Evolutionary conservation across 345 rosid species (phyloP).

Genomic region (Eucalyptus fibrosa): DNA sequence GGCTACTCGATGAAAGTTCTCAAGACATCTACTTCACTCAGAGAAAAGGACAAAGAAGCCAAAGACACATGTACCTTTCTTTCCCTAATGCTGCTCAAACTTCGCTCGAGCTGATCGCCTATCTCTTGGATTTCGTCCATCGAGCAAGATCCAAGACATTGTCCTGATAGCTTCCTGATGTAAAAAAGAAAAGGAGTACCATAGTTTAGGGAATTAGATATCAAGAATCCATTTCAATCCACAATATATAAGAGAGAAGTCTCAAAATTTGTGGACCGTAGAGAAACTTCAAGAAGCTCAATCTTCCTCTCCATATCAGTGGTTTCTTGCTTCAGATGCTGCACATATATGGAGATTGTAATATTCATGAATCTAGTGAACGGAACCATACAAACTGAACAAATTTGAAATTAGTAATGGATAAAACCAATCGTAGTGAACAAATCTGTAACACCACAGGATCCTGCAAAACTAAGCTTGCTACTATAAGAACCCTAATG

Average conservation of each 20-base stretch:
- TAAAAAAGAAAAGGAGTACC: background rate
- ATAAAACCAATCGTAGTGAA: too few species aligned
- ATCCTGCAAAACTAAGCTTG: too few species aligned
- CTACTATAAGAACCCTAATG: too few species aligned
- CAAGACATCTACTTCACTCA: background rate
- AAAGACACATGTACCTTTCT: conserved; percentile 30
- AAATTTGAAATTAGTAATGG: too few species aligned
- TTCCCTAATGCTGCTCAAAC: conserved; percentile 34
- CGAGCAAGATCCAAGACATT: conserved; percentile 24
- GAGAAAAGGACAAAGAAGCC: background rate
- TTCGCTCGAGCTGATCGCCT: conserved; percentile 26
- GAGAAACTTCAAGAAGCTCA: conserved; percentile 33
- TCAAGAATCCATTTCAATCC: background rate
- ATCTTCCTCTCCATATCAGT: conserved; percentile 27
- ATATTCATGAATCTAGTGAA: too few species aligned
- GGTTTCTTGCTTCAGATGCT: conserved; percentile 15
- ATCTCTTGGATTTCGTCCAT: conserved; percentile 18
- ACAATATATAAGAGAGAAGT: background rate
- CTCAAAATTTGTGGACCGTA: conserved; percentile 17
- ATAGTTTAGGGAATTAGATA: background rate
- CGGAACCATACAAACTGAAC: too few species aligned
- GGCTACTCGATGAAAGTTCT: background rate
- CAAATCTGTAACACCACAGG: too few species aligned
- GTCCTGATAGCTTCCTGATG: conserved; percentile 46
- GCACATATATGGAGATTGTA: too few species aligned